Percentiles rank a stretch among this genome's conserved stretches.
Conservation (phyloP, 1,139 yeast species). For the Nakaseomyces nivariensis region DNA sequence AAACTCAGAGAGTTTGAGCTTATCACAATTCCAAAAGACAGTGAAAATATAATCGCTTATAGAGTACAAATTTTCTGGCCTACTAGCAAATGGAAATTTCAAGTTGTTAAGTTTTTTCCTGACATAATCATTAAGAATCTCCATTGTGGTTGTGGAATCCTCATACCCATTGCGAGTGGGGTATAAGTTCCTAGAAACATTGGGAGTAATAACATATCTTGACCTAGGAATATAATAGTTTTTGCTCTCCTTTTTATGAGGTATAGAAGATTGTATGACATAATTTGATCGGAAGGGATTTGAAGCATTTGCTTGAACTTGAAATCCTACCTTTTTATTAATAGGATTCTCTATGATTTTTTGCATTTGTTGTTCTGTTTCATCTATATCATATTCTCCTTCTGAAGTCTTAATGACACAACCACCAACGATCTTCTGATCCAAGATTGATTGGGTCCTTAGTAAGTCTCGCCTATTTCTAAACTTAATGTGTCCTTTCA, state of each 20-base stretch:
- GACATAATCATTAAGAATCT: conserved; percentile 23
- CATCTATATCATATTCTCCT: background rate
- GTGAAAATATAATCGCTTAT: conserved; percentile 30
- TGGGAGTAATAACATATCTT: background rate
- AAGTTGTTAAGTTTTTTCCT: conserved; percentile 28
- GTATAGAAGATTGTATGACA: background rate
- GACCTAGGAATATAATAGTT: background rate
- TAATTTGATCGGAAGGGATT: background rate
- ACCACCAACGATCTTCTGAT: conserved; percentile 25
- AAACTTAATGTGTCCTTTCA: conserved; percentile 21
- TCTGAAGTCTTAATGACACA: conserved; percentile 14
- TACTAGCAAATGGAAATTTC: conserved; percentile 27
- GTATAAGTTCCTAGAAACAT: background rate
- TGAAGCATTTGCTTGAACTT: background rate
- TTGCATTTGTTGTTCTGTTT: background rate
- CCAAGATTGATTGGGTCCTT: conserved; percentile 14
- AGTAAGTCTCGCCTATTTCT: conserved; percentile 17
- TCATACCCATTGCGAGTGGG: conserved; percentile 5
- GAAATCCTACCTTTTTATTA: background rate
- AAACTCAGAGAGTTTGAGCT: conserved; percentile 18
- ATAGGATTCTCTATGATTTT: background rate
- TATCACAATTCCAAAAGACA: conserved; percentile 28
- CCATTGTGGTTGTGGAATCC: conserved; percentile 9
- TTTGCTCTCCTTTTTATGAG: background rate
- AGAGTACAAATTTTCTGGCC: conserved; percentile 25